phyloP scores from a whole-genome alignment of 2,329 filamentous ascomycete species.

The Aspergillus felis region DNA sequence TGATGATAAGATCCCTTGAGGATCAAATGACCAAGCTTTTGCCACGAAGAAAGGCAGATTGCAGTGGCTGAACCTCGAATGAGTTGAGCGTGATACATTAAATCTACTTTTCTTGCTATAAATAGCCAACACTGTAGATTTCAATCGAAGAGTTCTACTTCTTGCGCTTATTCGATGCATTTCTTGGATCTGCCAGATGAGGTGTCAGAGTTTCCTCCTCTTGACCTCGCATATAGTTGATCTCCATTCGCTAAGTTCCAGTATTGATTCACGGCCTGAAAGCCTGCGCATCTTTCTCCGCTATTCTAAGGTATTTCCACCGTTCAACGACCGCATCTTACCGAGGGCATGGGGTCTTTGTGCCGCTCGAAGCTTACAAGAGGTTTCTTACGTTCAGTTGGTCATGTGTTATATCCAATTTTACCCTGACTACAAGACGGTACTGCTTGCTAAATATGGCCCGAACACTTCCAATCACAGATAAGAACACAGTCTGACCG shows the following conservation, averaged over 20 bases:
- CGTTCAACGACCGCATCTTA: neutral
- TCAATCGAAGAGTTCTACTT: neutral
- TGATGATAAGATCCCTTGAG: neutral
- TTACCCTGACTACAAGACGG: neutral
- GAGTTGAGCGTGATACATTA: neutral
- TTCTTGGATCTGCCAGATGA: neutral
- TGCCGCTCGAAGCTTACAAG: neutral
- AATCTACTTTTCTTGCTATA: neutral
- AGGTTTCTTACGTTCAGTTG: neutral
- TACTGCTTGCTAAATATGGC: neutral
- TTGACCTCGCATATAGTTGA: conserved; percentile 3
- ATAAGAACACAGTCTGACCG: neutral
- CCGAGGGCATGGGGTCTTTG: neutral
- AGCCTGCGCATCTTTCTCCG: neutral
- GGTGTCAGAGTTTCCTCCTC: neutral
- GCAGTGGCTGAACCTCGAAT: neutral
- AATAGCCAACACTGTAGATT: neutral
- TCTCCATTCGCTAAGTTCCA: conserved; percentile 16
- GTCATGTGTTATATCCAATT: neutral
- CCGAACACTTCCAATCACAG: neutral
- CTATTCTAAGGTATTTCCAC: neutral
- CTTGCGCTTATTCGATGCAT: neutral
- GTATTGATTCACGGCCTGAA: neutral
- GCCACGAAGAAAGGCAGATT: neutral
- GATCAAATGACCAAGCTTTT: neutral